These are phyloP conservation scores for Colletotrichum sansevieriae DNA, from an alignment of 2,329 filamentous ascomycete genomes.

Conservation along the genomic window DNA sequence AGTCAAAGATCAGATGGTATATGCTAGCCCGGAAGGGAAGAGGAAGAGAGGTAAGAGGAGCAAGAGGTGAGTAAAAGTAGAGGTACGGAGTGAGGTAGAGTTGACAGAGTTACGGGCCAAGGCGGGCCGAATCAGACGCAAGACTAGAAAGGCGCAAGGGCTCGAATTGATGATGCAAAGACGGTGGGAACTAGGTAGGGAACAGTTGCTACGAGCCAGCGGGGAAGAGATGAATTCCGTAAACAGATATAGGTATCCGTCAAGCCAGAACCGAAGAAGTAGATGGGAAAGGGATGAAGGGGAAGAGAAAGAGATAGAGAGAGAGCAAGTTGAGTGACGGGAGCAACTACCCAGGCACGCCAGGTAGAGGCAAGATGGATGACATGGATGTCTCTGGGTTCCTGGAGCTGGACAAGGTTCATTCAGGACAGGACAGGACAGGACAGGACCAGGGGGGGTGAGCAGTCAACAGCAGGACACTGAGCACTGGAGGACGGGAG, in stretches of 20 bases:
- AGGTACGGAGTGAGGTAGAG: not conserved
- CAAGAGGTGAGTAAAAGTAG: conserved; percentile 3
- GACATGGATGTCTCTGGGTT: conserved; percentile 35
- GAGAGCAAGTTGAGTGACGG: conserved; percentile 12
- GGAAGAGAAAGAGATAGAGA: conserved; percentile 7
- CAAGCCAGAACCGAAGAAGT: not conserved
- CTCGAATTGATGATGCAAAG: conserved; percentile 36
- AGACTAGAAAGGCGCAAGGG: conserved; percentile 21
- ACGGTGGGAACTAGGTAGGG: conserved; percentile 12
- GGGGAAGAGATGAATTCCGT: too few species aligned
- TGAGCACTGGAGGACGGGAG: not conserved
- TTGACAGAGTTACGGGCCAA: conserved; percentile 5
- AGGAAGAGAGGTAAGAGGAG: conserved; percentile 13
- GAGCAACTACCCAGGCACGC: conserved; percentile 3
- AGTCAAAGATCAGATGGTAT: conserved; percentile 38
- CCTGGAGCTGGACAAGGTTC: conserved; percentile 20
- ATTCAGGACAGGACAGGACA: conserved; percentile 1
- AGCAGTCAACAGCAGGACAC: not conserved
- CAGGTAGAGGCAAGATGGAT: conserved; percentile 26
- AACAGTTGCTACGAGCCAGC: not conserved
- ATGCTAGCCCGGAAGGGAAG: conserved; percentile 15
- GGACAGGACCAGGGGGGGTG: not conserved
- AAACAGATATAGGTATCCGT: not conserved
- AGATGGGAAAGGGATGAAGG: conserved; percentile 4
- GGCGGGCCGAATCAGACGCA: conserved; percentile 1